Evolutionary conservation across 1,284 basidiomycete species (phyloP).

Genomic region (Malassezia psittaci): DNA sequence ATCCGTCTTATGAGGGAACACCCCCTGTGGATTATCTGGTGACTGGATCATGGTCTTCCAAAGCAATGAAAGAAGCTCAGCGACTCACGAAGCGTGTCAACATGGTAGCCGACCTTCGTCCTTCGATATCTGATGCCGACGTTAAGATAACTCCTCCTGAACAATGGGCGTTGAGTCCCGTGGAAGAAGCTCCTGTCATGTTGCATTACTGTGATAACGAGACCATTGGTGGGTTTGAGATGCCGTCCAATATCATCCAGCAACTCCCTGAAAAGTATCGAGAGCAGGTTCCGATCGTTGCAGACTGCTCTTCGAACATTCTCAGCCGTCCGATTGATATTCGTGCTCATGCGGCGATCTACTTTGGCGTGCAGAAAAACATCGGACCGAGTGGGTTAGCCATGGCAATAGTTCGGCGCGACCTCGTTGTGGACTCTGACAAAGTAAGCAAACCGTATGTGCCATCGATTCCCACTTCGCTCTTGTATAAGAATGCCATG

Average conservation of each 20-base stretch:
- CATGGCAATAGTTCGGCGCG: slow-evolving; percentile 81
- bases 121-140: slow-evolving; percentile 23
- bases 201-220: slow-evolving; percentile 99
- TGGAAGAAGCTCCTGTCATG: slow-evolving; percentile 61
- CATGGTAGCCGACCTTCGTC: slow-evolving; percentile 29
- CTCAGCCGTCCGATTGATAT: slow-evolving; percentile 87
- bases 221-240: slow-evolving; percentile 93
- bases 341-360: slow-evolving; percentile 66
- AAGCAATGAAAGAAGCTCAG: slow-evolving; percentile 40
- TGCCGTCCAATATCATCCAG: slow-evolving; percentile 64
- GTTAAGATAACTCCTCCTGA: slow-evolving; percentile 62
- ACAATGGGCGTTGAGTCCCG: slow-evolving; percentile 64
- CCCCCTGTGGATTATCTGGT: slow-evolving; percentile 44
- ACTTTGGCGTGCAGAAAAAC: slow-evolving; percentile 99
- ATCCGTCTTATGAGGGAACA: slow-evolving; percentile 32
- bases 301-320: slow-evolving; percentile 93
- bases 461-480: slow-evolving; percentile 62
- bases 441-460: slow-evolving; percentile 47
- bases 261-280: slow-evolving; percentile 56
- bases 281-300: slow-evolving; percentile 66
- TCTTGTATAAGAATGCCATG: slow-evolving; percentile 76
- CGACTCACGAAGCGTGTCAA: slow-evolving; percentile 33
- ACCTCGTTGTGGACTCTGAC: slow-evolving; percentile 54
- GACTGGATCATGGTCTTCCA: slow-evolving; percentile 41
- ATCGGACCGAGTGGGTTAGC: slow-evolving; percentile 88